Percentiles rank a stretch among this genome's conserved stretches.
These are phyloP conservation scores for Saccharomycopsis hybrid DNA, from an alignment of 1,139 yeast species.

Conservation along the genomic window DNA sequence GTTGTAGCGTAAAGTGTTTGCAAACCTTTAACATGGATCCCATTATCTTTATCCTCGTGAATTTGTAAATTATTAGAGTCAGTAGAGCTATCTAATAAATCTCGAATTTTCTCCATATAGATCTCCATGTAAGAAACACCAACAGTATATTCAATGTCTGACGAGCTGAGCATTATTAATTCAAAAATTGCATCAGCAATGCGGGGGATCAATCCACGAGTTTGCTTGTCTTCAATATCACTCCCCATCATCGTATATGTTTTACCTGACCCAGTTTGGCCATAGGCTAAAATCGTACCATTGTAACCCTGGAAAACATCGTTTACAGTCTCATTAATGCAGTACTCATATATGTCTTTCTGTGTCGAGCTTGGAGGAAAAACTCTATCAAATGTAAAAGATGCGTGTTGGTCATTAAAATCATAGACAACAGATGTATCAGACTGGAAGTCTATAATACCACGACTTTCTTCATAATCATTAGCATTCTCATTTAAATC, in stretches of 20 bases:
- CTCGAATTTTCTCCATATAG: slow-evolving; percentile 71
- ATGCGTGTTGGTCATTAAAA: slow-evolving; percentile 30
- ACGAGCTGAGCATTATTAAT: slow-evolving; percentile 43
- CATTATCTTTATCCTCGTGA: slow-evolving; percentile 60
- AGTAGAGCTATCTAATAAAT: slow-evolving; percentile 37
- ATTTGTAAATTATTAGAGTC: slow-evolving; percentile 36
- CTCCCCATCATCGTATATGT: slow-evolving; percentile 82
- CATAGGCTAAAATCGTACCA: slow-evolving; percentile 81
- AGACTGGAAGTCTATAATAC: slow-evolving; percentile 17
- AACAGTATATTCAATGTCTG: slow-evolving; percentile 60
- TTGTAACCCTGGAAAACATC: slow-evolving; percentile 76
- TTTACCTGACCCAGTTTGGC: slow-evolving; percentile 87
- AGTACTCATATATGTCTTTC: slow-evolving; percentile 53
- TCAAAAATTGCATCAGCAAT: slow-evolving; percentile 62
- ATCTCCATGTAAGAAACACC: slow-evolving; percentile 77
- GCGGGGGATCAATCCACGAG: slow-evolving; percentile 66
- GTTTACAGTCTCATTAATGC: slow-evolving; percentile 53
- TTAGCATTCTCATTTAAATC: slow-evolving; percentile 27
- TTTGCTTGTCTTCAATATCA: slow-evolving; percentile 31
- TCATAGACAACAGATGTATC: slow-evolving; percentile 14
- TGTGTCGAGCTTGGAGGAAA: slow-evolving; percentile 49
- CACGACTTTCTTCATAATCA: slow-evolving; percentile 14
- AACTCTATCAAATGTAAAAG: slow-evolving; percentile 63
- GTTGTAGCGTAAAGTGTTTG: slow-evolving; percentile 55
- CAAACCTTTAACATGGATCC: slow-evolving; percentile 66